Conservation (phyloP, 2,329 filamentous ascomycete genomes). For the Geosmithia flava region DNA sequence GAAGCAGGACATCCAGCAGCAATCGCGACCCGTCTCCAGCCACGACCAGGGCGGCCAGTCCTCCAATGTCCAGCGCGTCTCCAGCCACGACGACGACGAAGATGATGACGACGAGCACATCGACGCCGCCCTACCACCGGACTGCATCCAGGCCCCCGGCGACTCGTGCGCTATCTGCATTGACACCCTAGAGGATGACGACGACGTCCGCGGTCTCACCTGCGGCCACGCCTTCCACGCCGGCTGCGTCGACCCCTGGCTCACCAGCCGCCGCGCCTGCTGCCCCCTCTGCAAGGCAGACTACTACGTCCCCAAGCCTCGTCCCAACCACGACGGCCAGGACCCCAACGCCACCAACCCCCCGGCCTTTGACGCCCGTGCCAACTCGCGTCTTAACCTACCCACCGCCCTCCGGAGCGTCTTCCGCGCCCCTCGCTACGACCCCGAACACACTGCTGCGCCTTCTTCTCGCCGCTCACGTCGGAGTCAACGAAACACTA, state of each 20-base stretch:
- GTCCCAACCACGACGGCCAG: constrained; percentile 37
- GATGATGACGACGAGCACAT: constrained; percentile 75
- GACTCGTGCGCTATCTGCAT: constrained; percentile 96
- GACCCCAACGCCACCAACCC: constrained; percentile 5
- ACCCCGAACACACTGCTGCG: neutral
- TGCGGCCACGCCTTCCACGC: constrained; percentile 99
- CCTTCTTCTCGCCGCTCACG: neutral
- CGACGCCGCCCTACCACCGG: constrained; percentile 66
- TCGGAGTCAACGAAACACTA: neutral
- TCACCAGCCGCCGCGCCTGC: constrained; percentile 86
- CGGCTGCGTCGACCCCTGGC: constrained; percentile 89
- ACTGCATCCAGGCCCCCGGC: constrained; percentile 68
- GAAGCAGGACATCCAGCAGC: constrained; percentile 10
- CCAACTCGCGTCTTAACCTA: constrained; percentile 33
- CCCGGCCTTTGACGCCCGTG: constrained; percentile 18
- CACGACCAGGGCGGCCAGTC: constrained; percentile 3
- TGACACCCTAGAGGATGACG: constrained; percentile 85
- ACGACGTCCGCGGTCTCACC: constrained; percentile 84
- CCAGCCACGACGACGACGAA: constrained; percentile 32
- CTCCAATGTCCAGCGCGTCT: constrained; percentile 22
- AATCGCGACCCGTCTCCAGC: constrained; percentile 5
- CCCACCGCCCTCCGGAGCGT: constrained; percentile 17
- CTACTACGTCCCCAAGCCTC: constrained; percentile 90
- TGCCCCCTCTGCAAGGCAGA: constrained; percentile 97
- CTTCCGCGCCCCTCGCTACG: constrained; percentile 14